phyloP scores from a whole-genome alignment of 805 yeast genomes.

The Lachancea mirantina region DNA sequence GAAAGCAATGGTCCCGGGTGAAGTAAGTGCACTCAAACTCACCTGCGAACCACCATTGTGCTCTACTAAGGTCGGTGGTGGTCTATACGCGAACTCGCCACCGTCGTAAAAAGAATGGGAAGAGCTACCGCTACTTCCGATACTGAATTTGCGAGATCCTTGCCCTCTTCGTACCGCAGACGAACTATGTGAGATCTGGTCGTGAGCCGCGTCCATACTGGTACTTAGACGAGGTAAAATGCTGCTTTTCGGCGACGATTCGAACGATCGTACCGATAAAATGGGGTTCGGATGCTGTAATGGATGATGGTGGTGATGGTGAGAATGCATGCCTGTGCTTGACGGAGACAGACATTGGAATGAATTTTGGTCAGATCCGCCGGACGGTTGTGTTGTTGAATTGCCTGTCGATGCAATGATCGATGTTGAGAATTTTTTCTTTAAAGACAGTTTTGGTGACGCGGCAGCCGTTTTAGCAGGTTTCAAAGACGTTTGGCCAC shows the following conservation, averaged over 20 bases:
- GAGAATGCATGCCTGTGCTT: too few species aligned
- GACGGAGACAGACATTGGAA: not conserved
- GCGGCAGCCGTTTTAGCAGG: not conserved
- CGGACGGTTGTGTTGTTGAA: not conserved
- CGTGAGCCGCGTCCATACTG: too few species aligned
- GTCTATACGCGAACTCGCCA: constrained; percentile 8
- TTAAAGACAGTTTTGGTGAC: constrained; percentile 19
- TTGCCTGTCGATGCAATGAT: constrained; percentile 8
- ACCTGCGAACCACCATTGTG: constrained; percentile 3
- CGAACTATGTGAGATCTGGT: too few species aligned
- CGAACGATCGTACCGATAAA: too few species aligned
- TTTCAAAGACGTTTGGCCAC: constrained; percentile 4
- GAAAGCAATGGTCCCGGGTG: too few species aligned
- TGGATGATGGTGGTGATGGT: too few species aligned
- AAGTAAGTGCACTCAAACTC: constrained; percentile 4
- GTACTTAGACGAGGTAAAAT: constrained; percentile 5
- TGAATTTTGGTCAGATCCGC: not conserved
- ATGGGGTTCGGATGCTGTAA: too few species aligned
- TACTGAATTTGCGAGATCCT: constrained; percentile 15
- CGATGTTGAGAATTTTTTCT: constrained; percentile 18
- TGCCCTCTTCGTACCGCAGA: too few species aligned
- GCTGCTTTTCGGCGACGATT: too few species aligned
- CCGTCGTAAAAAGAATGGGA: constrained; percentile 10
- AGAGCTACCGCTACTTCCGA: constrained; percentile 14
- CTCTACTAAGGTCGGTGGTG: constrained; percentile 6